Evolutionary conservation across 2,329 filamentous ascomycete genomes (phyloP).

Genomic region (Aspergillus clavatus): DNA sequence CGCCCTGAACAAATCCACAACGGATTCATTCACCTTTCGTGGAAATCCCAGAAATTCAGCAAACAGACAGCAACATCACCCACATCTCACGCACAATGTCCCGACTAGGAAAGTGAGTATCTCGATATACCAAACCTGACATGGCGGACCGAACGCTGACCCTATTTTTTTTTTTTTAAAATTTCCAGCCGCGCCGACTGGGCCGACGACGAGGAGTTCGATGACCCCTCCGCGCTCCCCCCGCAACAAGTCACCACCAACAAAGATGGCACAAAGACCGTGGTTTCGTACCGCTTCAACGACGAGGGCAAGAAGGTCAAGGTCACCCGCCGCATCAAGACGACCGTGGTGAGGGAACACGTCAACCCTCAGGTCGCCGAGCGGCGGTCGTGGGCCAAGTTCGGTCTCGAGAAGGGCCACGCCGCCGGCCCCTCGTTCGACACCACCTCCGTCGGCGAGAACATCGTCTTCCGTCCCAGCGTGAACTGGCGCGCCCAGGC

Average conservation of each 20-base stretch:
- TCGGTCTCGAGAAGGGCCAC: conserved; percentile 85
- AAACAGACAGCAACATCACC: conserved; percentile 19
- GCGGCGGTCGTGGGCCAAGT: conserved; percentile 89
- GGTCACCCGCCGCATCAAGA: conserved; percentile 91
- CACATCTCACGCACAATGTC: conserved; percentile 40
- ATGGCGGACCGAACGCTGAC: too few species aligned
- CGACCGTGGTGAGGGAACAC: conserved; percentile 82
- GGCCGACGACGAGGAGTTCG: conserved; percentile 87
- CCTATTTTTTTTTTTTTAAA: conserved; percentile 13
- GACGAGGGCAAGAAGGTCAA: conserved; percentile 95
- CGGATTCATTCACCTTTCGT: conserved; percentile 37
- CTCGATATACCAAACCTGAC: too few species aligned
- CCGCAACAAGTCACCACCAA: conserved; percentile 85
- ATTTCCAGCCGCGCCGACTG: conserved; percentile 69
- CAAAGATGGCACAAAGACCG: conserved; percentile 97
- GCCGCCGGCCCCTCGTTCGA: conserved; percentile 74
- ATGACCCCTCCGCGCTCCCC: conserved; percentile 79
- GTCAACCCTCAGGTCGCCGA: conserved; percentile 97
- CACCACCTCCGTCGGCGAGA: conserved; percentile 92
- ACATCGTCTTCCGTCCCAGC: conserved; percentile 92
- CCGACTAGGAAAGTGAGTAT: conserved; percentile 45
- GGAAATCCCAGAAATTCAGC: conserved; percentile 40
- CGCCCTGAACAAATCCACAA: conserved; percentile 40
- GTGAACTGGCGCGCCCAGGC: conserved; percentile 92
- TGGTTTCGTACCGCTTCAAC: conserved; percentile 83